Evolutionary conservation across 2,329 filamentous ascomycete species (phyloP), one percentile per base, ranked within the genome.

Genomic region (Tothia fuscella): DNA sequence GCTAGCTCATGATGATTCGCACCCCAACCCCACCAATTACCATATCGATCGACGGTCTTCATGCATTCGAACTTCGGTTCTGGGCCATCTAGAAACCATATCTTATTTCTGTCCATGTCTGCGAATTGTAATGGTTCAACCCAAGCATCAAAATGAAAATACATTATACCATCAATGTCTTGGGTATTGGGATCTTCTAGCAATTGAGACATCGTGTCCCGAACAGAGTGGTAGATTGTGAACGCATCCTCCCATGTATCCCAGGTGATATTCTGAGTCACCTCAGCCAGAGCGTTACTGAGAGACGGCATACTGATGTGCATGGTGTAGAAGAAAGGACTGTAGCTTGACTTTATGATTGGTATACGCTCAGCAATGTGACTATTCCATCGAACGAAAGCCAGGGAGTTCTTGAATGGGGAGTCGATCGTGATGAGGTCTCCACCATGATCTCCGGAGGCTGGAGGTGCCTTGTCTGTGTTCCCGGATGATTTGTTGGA

Each of bases 141-240:
- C 56, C 56, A 59, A 4, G 54, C 55, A 43, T 59, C 56, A 38
- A 57, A 59, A 40, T 59, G 56, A 44, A 51, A 57, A 44, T 53
- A 57, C 12, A 58, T 46, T 5, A 59, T 37, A 3, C 56, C 56
- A n/a, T 48, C 47, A 19, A 59, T 53, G 5, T 56, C 52, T 12
- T 53, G 42, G 22, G 51, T 39, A 7, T 9, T 17, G 13, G 46
- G 6, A 6, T 42, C 45, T 32, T 58, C 51, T 3, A 59, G 47
- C n/a, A 57, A 47, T 13, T 55, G 47, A 33, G 52, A 47, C 56
- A 58, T 58, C 2, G 53, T 57, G 24, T 48, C 50, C 4, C 53
- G 50, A 3, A 59, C 48, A 28, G 51, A 50, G 25, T 46, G 47
- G 49, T 49, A 55, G 13, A 48, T 47, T 43, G 31, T 47, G 33